Evolutionary conservation across 1,284 basidiomycete genomes (phyloP).

Genomic region (Inonotus obliquus): DNA sequence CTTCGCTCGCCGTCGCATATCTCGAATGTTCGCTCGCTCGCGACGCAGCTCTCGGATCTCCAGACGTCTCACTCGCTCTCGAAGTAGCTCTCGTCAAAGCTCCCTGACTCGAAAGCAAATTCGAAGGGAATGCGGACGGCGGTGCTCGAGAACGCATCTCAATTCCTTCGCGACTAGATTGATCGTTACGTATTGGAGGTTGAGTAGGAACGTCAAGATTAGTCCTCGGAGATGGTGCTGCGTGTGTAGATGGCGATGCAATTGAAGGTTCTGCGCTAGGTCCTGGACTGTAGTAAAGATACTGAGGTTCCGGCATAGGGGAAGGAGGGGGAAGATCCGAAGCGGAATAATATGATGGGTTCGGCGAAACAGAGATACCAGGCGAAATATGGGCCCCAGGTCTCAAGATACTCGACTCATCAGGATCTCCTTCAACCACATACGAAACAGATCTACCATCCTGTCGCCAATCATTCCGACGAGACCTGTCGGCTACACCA

Average conservation of each 20-base stretch:
- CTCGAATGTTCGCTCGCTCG: conserved; percentile 34
- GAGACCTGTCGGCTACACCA: conserved; percentile 10
- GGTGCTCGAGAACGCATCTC: conserved; percentile 50
- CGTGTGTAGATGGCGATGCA: conserved; percentile 20
- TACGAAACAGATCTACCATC: conserved; percentile 1
- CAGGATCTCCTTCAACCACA: conserved; percentile 16
- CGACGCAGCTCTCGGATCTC: conserved; percentile 18
- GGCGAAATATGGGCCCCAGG: conserved; percentile 12
- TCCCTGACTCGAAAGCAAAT: conserved; percentile 8
- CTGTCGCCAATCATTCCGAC: conserved; percentile 2
- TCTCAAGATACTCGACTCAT: conserved; percentile 6
- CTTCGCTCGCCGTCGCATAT: conserved; percentile 38
- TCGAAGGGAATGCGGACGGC: conserved; percentile 18
- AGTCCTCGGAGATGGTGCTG: conserved; percentile 25
- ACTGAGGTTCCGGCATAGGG: conserved; percentile 49
- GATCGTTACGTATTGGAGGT: conserved; percentile 13
- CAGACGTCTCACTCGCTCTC: not conserved
- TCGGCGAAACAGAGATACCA: conserved; percentile 25
- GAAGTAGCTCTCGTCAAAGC: conserved; percentile 4
- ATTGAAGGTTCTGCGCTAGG: conserved; percentile 29
- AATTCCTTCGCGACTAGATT: conserved; percentile 31
- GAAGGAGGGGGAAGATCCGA: conserved; percentile 61
- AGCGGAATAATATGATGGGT: conserved; percentile 64
- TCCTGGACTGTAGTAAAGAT: conserved; percentile 34
- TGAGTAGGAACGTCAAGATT: conserved; percentile 22